Conservation (phyloP, 805 yeast genomes). For the Wickerhamiella azyma region DNA sequence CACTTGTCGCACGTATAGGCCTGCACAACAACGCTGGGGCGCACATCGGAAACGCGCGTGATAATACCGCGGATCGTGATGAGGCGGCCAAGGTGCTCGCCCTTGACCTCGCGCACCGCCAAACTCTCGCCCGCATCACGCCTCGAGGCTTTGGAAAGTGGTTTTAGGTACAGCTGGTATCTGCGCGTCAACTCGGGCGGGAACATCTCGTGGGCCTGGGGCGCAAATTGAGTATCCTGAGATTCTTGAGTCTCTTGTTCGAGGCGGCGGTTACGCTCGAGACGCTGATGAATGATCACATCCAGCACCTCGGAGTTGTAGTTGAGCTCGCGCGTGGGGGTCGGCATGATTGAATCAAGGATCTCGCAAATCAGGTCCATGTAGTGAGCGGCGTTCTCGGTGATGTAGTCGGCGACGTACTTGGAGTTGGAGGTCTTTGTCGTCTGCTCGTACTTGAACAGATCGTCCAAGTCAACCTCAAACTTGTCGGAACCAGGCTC, state of each 20-base stretch:
- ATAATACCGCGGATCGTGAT: slow-evolving; percentile 90
- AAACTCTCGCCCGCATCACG: slow-evolving; percentile 37
- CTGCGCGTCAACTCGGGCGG: slow-evolving; percentile 82
- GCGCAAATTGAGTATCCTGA: neutral
- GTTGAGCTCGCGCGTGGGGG: slow-evolving; percentile 65
- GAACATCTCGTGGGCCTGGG: slow-evolving; percentile 39
- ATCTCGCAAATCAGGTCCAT: slow-evolving; percentile 61
- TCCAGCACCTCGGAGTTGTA: slow-evolving; percentile 86
- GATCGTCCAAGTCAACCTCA: slow-evolving; percentile 70
- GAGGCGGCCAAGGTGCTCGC: slow-evolving; percentile 67
- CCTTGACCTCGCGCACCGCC: slow-evolving; percentile 83
- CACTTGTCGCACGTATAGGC: slow-evolving; percentile 97
- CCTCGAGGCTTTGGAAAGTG: slow-evolving; percentile 34
- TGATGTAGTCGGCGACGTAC: slow-evolving; percentile 43
- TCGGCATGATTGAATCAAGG: slow-evolving; percentile 74
- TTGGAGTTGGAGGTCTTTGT: slow-evolving; percentile 24
- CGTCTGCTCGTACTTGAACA: slow-evolving; percentile 50
- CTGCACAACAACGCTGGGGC: slow-evolving; percentile 78
- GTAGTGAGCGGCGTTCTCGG: slow-evolving; percentile 65
- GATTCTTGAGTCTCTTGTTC: neutral
- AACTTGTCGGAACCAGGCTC: slow-evolving; percentile 43
- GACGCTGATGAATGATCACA: slow-evolving; percentile 82
- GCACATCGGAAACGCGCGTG: slow-evolving; percentile 91
- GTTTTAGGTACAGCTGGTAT: slow-evolving; percentile 75
- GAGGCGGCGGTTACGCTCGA: slow-evolving; percentile 33